Evolutionary conservation across 1,284 basidiomycete genomes (phyloP), one percentile per base, ranked within the genome.

Genomic region (Cutaneotrichosporon mucoides): DNA sequence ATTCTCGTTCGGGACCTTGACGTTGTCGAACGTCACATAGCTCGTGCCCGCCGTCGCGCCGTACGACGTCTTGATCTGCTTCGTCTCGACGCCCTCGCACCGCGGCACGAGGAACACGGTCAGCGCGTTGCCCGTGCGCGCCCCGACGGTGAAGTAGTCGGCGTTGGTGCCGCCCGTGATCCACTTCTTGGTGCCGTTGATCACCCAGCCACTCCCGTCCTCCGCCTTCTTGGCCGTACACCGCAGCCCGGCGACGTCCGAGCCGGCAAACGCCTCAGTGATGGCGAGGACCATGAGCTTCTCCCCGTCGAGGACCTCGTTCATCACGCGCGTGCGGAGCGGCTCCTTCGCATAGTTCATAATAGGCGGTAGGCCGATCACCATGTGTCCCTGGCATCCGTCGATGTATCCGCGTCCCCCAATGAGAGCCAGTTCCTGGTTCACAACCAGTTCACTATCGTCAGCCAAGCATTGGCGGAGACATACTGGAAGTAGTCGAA

Each of bases 111-210:
- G 82, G 66, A 96, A 86, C 63, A 92, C 89, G 6, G 90, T 91
- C 62, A 92, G 86, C 37, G 92, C 92, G 63, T 88, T 84, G 77
- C 90, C 82, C 33, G 77, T 78, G 65, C 78, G 69, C 37, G 34
- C 45, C 36, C 50, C 56, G 45, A 51, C 50, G 33, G 60, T 46
- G 68, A 77, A 77, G 70, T 77, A 79, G 62, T 77, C 75, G 38
- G 76, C 72, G 58, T 77, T 72, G 66, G 77, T 80, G 51, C 89
- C 91, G 69, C 94, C 96, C 49, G 93, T 94, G 70, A 97, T 97
- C 93, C 93, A 96, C 68, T 81, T 81, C 79, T 95, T 94, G 6
- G 89, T 92, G 11, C 91, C 92, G 67, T 90, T 92, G 68, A 94
- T 86, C 59, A 90, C 86, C 73, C 80, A 82, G 6, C 61, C 61